Evolutionary conservation across 192 early-diverging fungal species (phyloP), one percentile per base, ranked within the genome.

Genomic region (Backusella parvicylindrica): DNA sequence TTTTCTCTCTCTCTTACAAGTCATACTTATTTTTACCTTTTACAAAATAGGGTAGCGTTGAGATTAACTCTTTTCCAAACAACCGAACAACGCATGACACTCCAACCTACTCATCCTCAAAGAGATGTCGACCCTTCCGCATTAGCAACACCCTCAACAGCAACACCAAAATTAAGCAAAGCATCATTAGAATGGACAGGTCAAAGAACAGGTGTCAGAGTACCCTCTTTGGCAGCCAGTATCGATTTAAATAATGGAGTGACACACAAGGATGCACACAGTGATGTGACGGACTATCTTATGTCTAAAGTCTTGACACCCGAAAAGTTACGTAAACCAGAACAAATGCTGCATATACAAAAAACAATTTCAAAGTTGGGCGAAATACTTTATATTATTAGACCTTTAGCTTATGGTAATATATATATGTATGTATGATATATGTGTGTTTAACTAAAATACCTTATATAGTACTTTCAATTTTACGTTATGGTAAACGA

Each of bases 361-460:
- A 74, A 71, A 16, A 75, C 85, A n/a, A 35, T 87, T 30, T 49
- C 64, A n/a, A 69, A 60, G 7, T 50, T 88, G 0, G 94, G 91
- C 6, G 97, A 99, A 84, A 86, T 89, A 31, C 72, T 95, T 73
- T 96, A 91, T 82, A 92, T 96, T 50, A 49, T 97, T 28, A 85
- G 96, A 47, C 97, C 97, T 16, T 72, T 99, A 1, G 77, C 95
- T 30, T 97, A 97, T 84, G 93, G 91, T 92, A 83, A 64, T 64
- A 11, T 33, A 18, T 6, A n/a, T 41, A n/a, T 75, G 53, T 23
- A 15, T 76, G 71, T 32, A n/a, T n/a, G n/a, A n/a, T n/a, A n/a
- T n/a, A n/a, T n/a, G n/a, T n/a, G n/a, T n/a, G n/a, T n/a, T n/a
- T n/a, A n/a, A n/a, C n/a, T n/a, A n/a, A n/a, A n/a, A n/a, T n/a